phyloP scores from a whole-genome alignment of 768 basidiomycete species.

The Mycena metata region DNA sequence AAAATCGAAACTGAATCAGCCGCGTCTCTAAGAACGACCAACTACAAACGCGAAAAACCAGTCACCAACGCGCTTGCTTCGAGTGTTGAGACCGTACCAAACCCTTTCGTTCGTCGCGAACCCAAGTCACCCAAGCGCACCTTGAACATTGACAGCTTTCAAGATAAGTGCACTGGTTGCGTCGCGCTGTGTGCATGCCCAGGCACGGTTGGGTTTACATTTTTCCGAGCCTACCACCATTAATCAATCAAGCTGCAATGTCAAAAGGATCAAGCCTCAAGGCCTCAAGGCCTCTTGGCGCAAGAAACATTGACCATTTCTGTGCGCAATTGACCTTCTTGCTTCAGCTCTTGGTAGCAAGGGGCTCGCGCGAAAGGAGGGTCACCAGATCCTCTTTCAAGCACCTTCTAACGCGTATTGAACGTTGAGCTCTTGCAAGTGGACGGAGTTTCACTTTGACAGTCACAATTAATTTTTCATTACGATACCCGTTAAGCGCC shows the following conservation, averaged over 20 bases:
- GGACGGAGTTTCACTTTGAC: slow-evolving; percentile 28
- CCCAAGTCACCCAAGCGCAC: too few relatives aligned
- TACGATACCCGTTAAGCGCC: slow-evolving; percentile 9
- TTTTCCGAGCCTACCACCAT: background rate
- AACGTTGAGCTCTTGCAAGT: background rate
- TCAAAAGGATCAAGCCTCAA: too few relatives aligned
- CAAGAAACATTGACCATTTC: too few relatives aligned
- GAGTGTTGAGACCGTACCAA: too few relatives aligned
- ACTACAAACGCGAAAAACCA: too few relatives aligned
- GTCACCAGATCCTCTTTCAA: too few relatives aligned
- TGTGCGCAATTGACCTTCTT: background rate
- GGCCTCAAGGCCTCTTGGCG: too few relatives aligned
- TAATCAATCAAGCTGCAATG: background rate
- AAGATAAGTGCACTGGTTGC: background rate
- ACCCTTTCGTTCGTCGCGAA: too few relatives aligned
- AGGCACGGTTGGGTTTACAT: too few relatives aligned
- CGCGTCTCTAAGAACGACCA: too few relatives aligned
- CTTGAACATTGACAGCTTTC: slow-evolving; percentile 18
- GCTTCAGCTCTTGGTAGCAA: background rate
- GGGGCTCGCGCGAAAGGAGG: background rate
- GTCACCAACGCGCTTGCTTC: too few relatives aligned
- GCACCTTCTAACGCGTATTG: background rate
- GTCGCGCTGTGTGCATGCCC: background rate
- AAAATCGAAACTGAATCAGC: too few relatives aligned
- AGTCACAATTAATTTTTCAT: slow-evolving; percentile 8